Evolutionary conservation across 805 yeast species (phyloP), one percentile per base, ranked within the genome.

Genomic region (Cyberlindnera americana): DNA sequence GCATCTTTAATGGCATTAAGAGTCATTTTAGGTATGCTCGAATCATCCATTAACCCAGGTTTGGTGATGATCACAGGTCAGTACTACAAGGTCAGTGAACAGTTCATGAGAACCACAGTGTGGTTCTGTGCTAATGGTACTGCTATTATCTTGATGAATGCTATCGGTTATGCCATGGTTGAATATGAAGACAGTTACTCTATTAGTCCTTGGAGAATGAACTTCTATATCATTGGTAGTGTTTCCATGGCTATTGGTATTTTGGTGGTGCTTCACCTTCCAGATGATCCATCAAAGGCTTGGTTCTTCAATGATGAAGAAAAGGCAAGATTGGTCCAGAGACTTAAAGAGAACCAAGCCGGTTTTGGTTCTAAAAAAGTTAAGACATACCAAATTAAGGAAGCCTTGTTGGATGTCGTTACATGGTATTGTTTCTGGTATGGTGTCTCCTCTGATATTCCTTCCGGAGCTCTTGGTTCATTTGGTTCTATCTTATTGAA

Each of bases 11-110:
- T 29, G 33, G 16, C 11, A 19, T 12, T 6, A 4, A 6, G 33
- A 6, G 33, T 29, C 12, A 5, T 29, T 5, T 16, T 29, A 3
- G 83, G 83, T 8, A 54, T 67, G 18, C 64, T 73, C 27, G 83
- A 78, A 47, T 53, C 72, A 54, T 68, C 47, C 38, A 57, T 58
- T 30, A 56, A 65, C 1, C 58, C 60, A 8, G 53, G 49, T 17
- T 49, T 47, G 30, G 47, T 52, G 12, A 40, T 56, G 15, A 40
- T 54, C 3, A 26, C 47, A 15, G 34, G 38, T 29, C 49, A 49
- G 37, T 52, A 48, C 44, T 52, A 47, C 38, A 37, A 29, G 28
- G 40, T 56, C 28, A 45, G 52, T 21, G 64, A 64, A 37, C 66
- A 60, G 28, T 54, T 62, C 19, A 43, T 49, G 9, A 50, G 67